Percentiles rank a stretch among this genome's conserved stretches.
Evolutionary conservation across 2,329 filamentous ascomycete genomes (phyloP).

Genomic region (Graphilbum fragrans): DNA sequence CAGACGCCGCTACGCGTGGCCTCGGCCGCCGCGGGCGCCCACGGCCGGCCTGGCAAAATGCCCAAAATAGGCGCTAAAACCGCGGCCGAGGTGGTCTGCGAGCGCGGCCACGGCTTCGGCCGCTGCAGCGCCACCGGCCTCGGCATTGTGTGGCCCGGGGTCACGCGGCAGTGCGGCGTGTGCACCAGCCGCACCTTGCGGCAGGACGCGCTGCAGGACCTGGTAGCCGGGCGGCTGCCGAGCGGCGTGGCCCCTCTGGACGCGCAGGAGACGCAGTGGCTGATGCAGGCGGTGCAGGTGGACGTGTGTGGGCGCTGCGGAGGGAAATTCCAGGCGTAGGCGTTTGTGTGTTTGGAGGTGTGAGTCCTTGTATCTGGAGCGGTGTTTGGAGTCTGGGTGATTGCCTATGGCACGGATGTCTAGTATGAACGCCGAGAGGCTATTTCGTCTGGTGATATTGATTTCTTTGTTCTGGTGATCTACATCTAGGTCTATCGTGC

Average conservation of each 20-base stretch:
- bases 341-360: no score
- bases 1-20: no score
- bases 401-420: background rate
- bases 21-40: no score
- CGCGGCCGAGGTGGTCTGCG: constrained; percentile 13
- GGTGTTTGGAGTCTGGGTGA: no score
- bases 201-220: constrained; percentile 24
- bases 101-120: constrained; percentile 27
- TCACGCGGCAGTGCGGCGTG: constrained; percentile 41
- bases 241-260: constrained; percentile 9
- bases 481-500: no score
- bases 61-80: background rate
- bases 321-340: constrained; percentile 22
- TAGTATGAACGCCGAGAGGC: no score
- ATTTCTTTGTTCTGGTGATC: no score
- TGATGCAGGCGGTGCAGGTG: constrained; percentile 9
- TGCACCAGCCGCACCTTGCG: constrained; percentile 40
- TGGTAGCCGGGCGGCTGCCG: constrained; percentile 9
- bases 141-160: constrained; percentile 39
- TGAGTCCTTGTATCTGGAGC: no score
- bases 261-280: constrained; percentile 6
- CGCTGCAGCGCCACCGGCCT: constrained; percentile 41
- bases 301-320: constrained; percentile 21
- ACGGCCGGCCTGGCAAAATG: constrained; percentile 9
- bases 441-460: no score